A percentile compares a stretch with the other conserved stretches of the same genome.
phyloP scores from a whole-genome alignment of 1,139 yeast genomes.

The Hansenula lynferdii region DNA sequence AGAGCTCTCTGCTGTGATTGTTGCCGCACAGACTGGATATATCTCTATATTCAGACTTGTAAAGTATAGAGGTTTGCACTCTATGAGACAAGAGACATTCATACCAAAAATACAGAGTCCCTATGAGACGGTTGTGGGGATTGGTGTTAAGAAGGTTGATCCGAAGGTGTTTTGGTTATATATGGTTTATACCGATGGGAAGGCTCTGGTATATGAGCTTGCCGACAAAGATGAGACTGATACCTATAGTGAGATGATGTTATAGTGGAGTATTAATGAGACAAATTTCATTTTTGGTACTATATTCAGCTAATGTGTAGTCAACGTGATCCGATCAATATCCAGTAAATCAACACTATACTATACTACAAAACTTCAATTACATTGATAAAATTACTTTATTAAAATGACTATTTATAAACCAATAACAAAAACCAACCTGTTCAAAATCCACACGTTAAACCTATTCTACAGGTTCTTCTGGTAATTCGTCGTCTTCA shows the following conservation, averaged over 20 bases:
- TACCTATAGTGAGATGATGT: neutral
- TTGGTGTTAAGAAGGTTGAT: neutral
- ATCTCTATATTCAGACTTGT: conserved; percentile 55
- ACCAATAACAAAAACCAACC: too few relatives aligned
- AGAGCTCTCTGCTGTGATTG: conserved; percentile 47
- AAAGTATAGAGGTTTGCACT: conserved; percentile 29
- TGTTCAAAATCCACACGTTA: too few relatives aligned
- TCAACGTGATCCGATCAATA: too few relatives aligned
- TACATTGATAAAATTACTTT: neutral
- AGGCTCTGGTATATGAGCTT: neutral
- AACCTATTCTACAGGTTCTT: conserved; percentile 1
- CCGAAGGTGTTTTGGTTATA: neutral
- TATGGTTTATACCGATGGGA: neutral
- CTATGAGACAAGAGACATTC: conserved; percentile 8
- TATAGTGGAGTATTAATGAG: too few relatives aligned
- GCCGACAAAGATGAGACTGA: neutral
- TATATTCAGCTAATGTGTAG: too few relatives aligned
- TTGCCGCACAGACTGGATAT: conserved; percentile 56
- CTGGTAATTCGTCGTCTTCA: conserved; percentile 16
- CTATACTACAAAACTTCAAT: too few relatives aligned
- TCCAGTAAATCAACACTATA: too few relatives aligned
- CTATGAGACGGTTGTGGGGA: neutral
- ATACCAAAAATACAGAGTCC: neutral
- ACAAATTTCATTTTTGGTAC: too few relatives aligned
- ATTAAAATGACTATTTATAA: neutral